A percentile compares a stretch with the other conserved stretches of the same genome.
phyloP scores from a whole-genome alignment of 371 early-diverging fungal species.

The Rhizomucor miehei region DNA sequence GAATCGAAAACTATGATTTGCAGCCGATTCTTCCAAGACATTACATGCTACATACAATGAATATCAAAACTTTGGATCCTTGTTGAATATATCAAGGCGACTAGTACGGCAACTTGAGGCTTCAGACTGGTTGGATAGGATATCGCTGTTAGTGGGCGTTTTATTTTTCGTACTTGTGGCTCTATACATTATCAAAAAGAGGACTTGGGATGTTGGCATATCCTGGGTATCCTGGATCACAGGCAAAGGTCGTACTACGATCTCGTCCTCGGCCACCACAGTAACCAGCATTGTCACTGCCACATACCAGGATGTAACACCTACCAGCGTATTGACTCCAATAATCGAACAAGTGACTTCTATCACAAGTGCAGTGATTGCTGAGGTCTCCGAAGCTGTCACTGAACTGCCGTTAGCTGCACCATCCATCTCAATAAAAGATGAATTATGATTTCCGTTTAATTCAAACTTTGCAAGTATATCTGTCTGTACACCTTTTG shows the following conservation, averaged over 20 bases:
- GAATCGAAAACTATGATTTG: not conserved
- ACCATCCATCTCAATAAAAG: no score
- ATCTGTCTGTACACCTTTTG: no score
- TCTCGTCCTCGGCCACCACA: no score
- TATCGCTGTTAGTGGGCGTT: constrained; percentile 63
- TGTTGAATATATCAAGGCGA: constrained; percentile 59
- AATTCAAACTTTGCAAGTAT: no score
- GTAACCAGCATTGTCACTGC: no score
- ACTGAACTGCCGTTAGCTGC: no score
- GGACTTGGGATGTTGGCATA: constrained; percentile 66
- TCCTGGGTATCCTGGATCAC: constrained; percentile 52
- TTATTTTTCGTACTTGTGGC: constrained; percentile 63
- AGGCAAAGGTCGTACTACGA: constrained; percentile 12
- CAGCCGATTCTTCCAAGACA: constrained; percentile 67
- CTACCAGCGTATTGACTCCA: no score
- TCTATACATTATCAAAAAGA: constrained; percentile 63
- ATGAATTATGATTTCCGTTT: no score
- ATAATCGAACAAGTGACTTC: no score
- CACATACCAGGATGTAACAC: no score
- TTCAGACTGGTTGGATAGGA: constrained; percentile 70
- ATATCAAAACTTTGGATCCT: constrained; percentile 61
- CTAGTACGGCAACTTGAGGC: constrained; percentile 67
- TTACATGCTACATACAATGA: constrained; percentile 53
- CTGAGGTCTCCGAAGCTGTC: no score
- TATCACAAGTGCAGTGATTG: no score